A percentile compares a stretch with the other conserved stretches of the same genome.
phyloP scores from a whole-genome alignment of 441 rosid species.

The Adansonia madagascariensis region DNA sequence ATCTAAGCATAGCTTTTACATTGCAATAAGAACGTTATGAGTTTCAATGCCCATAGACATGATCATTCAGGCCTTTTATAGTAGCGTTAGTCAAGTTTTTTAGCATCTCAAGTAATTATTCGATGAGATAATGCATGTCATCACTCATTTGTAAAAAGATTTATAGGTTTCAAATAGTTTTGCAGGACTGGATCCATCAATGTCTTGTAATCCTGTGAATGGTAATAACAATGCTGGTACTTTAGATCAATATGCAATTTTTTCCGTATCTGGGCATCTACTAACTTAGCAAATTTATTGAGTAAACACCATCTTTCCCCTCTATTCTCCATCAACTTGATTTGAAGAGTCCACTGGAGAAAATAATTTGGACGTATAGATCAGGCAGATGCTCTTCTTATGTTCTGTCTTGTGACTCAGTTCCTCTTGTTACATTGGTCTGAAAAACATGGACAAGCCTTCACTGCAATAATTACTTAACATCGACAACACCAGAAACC shows the following conservation, averaged over 20 bases:
- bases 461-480: background rate
- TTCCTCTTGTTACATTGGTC: background rate
- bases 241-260: background rate
- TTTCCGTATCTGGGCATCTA: background rate
- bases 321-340: background rate
- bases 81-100: background rate
- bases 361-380: background rate
- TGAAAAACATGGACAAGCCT: background rate
- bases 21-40: background rate
- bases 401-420: background rate
- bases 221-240: background rate
- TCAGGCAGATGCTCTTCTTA: background rate
- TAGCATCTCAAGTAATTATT: background rate
- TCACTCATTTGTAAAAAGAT: background rate
- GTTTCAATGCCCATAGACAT: background rate
- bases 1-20: background rate
- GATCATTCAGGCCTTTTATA: background rate
- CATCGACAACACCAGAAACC: background rate
- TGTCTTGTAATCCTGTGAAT: background rate
- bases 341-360: background rate
- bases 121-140: background rate
- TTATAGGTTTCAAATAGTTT: background rate
- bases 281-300: background rate
- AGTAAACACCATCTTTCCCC: background rate
- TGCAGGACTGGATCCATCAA: background rate